These are phyloP conservation scores for Pyrenopolyporus hunteri DNA, from an alignment of 495 filamentous ascomycete genomes.

Conservation along the genomic window DNA sequence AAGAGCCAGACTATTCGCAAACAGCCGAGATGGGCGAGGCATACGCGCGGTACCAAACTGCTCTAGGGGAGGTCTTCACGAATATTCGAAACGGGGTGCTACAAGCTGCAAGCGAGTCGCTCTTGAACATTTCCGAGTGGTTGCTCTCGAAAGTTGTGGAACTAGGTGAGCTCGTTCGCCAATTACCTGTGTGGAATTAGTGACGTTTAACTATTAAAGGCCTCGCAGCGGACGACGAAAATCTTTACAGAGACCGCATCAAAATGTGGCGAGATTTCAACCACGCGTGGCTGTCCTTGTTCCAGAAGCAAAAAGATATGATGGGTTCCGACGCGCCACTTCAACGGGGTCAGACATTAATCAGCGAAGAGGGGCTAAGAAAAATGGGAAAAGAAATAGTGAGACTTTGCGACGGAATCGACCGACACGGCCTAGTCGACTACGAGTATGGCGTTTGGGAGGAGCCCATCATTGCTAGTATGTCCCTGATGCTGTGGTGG, in stretches of 20 bases:
- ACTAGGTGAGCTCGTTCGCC: constrained; percentile 68
- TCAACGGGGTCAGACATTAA: constrained; percentile 66
- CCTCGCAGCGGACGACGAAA: constrained; percentile 70
- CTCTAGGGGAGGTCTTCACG: constrained; percentile 75
- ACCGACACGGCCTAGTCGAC: constrained; percentile 89
- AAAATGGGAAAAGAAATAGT: constrained; percentile 83
- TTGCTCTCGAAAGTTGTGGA: constrained; percentile 79
- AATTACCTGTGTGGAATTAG: constrained; percentile 25
- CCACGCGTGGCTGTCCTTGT: constrained; percentile 85
- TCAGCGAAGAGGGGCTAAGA: constrained; percentile 71
- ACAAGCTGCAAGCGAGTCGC: constrained; percentile 70
- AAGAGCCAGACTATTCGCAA: constrained; percentile 34
- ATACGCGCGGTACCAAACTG: constrained; percentile 76
- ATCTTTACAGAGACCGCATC: constrained; percentile 71
- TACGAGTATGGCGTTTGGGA: constrained; percentile 98
- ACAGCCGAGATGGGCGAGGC: constrained; percentile 62
- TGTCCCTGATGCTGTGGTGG: constrained; percentile 43
- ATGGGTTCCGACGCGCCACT: constrained; percentile 64
- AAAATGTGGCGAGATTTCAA: constrained; percentile 96
- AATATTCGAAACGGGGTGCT: constrained; percentile 75
- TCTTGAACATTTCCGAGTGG: constrained; percentile 85
- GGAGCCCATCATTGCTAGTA: constrained; percentile 86
- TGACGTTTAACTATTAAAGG: constrained; percentile 40
- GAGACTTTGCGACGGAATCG: constrained; percentile 81
- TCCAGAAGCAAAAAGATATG: constrained; percentile 87